These are phyloP conservation scores for Cetraspora pellucida DNA, from an alignment of 192 early-diverging fungal species.

Conservation along the genomic window DNA sequence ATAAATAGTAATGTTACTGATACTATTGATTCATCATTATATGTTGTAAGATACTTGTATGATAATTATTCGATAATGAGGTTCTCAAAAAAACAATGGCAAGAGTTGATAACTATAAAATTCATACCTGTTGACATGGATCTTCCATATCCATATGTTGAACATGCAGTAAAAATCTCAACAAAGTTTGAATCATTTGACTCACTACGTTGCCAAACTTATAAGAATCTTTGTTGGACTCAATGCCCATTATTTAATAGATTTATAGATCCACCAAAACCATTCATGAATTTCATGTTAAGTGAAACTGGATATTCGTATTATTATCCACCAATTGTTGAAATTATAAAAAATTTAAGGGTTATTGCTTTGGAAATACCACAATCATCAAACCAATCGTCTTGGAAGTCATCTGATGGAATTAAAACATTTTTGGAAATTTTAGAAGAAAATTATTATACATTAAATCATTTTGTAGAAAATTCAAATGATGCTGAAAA, in stretches of 20 bases:
- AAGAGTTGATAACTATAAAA: neutral
- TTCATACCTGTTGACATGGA: slow-evolving; percentile 2
- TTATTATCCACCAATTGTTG: neutral
- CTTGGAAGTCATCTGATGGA: neutral
- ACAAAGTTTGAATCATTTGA: neutral
- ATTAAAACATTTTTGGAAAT: neutral
- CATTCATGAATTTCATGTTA: neutral
- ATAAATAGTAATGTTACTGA: neutral
- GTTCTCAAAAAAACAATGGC: neutral
- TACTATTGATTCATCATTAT: neutral
- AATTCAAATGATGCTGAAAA: too few relatives aligned
- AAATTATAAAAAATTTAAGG: neutral
- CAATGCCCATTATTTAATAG: neutral
- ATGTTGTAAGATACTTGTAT: neutral
- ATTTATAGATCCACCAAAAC: neutral
- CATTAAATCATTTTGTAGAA: slow-evolving; percentile 1
- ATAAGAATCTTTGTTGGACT: slow-evolving; percentile 10
- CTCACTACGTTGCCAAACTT: neutral
- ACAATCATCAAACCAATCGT: too few relatives aligned
- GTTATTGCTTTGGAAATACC: neutral
- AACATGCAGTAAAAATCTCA: neutral
- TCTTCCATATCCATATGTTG: neutral
- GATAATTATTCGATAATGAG: neutral
- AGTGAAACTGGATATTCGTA: neutral
- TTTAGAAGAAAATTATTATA: slow-evolving; percentile 1